Base-by-base conservation (phyloP, 192 early-diverging fungal genomes). In the Thoreauomyces humboldtii region DNA sequence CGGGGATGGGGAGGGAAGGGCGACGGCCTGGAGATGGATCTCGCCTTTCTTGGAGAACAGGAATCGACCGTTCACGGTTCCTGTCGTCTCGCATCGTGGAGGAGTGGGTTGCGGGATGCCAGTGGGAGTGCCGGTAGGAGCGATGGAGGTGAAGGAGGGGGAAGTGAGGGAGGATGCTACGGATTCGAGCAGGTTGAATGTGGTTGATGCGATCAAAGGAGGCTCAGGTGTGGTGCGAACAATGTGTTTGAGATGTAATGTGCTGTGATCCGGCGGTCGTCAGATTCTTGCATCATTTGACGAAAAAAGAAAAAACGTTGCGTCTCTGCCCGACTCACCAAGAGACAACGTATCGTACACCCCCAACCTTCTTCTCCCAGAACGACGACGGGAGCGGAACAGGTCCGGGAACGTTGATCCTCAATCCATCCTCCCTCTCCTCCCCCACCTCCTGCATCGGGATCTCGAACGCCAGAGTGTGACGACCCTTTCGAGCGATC, bases 291-390 rank as follows among this genome's bases (percentile, higher is more conserved):
- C 15, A 50, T 9, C 9, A 24, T 9, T 12, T 19, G 22, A 50
- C 22, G 47, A 24, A 50, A 9, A 50, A 50, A 9, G 47, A 12
- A 50, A 9, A 24, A 50, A 50, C 12, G 3, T 12, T 17, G 3
- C 25, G 2, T 22, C n/a, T 22, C n/a, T 12, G 14, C 27, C 6
- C 17, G 4, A 35, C 51, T 61, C 58, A 78, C 77, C 71, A 72
- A 21, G 62, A 60, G 15, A 80, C 32, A 58, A 82, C 48, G 56
- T 82, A 82, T 35, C 77, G 46, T 17, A 82, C 56, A 4, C 81
- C 77, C 27, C 81, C 81, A 17, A 60, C 38, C 24, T 67, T 46
- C 17, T 24, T 29, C 35, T 64, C 64, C 75, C 73, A 77, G 42
- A 75, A 77, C 11, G 69, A 73, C 38, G 69, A 64, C 21, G 81